Percentiles rank a stretch among this genome's conserved stretches.
Conservation (phyloP, 2,329 filamentous ascomycete genomes). For the Ascochyta pisi region DNA sequence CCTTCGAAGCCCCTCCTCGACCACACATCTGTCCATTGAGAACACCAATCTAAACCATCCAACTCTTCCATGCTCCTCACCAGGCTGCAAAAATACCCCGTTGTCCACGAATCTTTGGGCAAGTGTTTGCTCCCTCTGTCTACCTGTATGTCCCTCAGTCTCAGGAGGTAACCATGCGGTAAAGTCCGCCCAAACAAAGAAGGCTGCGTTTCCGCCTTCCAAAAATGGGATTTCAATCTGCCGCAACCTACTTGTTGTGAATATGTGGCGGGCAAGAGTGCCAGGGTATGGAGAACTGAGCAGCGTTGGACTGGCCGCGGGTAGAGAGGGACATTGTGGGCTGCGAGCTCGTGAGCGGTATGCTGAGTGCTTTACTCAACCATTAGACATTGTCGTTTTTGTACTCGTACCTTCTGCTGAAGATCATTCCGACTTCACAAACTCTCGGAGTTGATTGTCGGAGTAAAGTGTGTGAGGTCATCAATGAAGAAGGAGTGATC, state of each 20-base stretch:
- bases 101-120: constrained; percentile 22
- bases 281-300: constrained; percentile 22
- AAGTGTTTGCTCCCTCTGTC: constrained; percentile 38
- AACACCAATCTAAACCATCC: constrained; percentile 55
- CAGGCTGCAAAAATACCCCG: constrained; percentile 32
- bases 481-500: not conserved
- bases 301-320: constrained; percentile 19
- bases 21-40: constrained; percentile 46
- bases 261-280: constrained; percentile 9
- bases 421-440: not conserved
- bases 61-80: constrained; percentile 44
- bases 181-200: constrained; percentile 64
- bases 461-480: constrained; percentile 4
- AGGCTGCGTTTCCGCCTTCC: constrained; percentile 60
- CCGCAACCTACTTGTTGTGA: constrained; percentile 31
- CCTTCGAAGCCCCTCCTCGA: constrained; percentile 44
- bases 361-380: not conserved
- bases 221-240: constrained; percentile 56
- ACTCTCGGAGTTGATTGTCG: constrained; percentile 6
- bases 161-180: constrained; percentile 20
- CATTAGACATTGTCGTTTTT: not conserved
- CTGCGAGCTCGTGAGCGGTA: not conserved
- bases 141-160: constrained; percentile 15
- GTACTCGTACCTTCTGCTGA: not conserved
- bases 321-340: constrained; percentile 9